These are phyloP conservation scores for Ailanthus altissimus DNA, from an alignment of 345 rosid species.

Conservation along the genomic window DNA sequence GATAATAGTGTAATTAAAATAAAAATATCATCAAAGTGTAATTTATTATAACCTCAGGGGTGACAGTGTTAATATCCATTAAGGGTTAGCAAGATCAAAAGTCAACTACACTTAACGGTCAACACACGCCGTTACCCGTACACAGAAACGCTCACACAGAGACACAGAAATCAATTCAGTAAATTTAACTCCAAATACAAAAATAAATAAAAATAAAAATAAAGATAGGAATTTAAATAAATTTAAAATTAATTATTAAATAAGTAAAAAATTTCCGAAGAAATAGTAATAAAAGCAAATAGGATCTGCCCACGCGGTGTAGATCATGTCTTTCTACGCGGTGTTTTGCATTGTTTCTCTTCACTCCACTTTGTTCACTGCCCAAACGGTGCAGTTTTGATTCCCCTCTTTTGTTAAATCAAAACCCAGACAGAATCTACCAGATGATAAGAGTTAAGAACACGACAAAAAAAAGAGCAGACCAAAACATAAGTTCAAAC, in stretches of 20 bases:
- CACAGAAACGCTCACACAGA: background rate
- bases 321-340: conserved; percentile 29
- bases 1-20: too few relatives aligned
- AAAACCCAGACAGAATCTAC: too few relatives aligned
- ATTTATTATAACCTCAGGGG: too few relatives aligned
- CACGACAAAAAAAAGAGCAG: background rate
- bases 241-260: background rate
- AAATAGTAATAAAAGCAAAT: conserved; percentile 2
- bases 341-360: conserved; percentile 15
- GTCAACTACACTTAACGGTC: background rate
- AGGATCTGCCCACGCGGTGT: conserved; percentile 41
- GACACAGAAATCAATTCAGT: background rate
- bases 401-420: too few relatives aligned
- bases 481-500: background rate
- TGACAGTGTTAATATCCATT: too few relatives aligned
- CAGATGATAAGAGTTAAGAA: background rate
- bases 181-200: background rate
- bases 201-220: background rate
- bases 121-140: background rate
- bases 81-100: background rate
- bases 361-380: background rate
- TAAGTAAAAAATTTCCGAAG: background rate
- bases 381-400: background rate
- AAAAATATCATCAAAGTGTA: too few relatives aligned
- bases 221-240: conserved; percentile 13